A percentile compares a stretch with the other conserved stretches of the same genome.
These are phyloP conservation scores for Zangia roseola DNA, from an alignment of 768 basidiomycete genomes.

Conservation along the genomic window DNA sequence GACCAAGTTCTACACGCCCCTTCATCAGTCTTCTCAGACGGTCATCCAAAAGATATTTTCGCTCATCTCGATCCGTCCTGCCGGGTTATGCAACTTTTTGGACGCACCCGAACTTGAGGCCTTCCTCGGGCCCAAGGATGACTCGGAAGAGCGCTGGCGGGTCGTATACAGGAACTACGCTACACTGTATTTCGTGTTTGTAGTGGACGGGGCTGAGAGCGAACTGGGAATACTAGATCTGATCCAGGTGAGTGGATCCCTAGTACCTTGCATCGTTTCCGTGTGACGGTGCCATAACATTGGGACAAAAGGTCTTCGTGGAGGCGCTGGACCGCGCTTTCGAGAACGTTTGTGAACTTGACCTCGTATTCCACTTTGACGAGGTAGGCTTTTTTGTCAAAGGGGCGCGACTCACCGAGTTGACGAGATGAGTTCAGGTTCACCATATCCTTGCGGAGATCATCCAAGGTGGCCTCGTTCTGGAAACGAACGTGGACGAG, in stretches of 20 bases:
- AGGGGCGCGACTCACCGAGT: not conserved
- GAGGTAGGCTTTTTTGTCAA: slow-evolving; percentile 54
- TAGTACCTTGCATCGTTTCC: not conserved
- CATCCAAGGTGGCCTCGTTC: slow-evolving; percentile 92
- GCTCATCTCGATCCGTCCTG: slow-evolving; percentile 77
- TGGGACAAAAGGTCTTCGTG: slow-evolving; percentile 72
- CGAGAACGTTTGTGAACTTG: slow-evolving; percentile 97
- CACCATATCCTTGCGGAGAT: slow-evolving; percentile 96
- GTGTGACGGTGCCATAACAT: not conserved
- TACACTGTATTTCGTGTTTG: slow-evolving; percentile 95
- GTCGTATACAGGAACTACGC: slow-evolving; percentile 97
- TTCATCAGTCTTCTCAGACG: slow-evolving; percentile 57
- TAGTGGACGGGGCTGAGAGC: slow-evolving; percentile 94
- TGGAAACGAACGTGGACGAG: slow-evolving; percentile 92
- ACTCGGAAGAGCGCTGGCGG: slow-evolving; percentile 64
- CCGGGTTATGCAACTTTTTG: slow-evolving; percentile 91
- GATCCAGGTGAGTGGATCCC: slow-evolving; percentile 73
- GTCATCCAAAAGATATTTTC: slow-evolving; percentile 89
- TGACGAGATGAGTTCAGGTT: slow-evolving; percentile 43
- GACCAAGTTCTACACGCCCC: slow-evolving; percentile 86
- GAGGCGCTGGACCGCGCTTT: slow-evolving; percentile 95
- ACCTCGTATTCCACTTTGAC: slow-evolving; percentile 98
- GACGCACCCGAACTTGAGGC: slow-evolving; percentile 87
- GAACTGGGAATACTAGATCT: slow-evolving; percentile 95
- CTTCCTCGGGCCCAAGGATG: slow-evolving; percentile 55